These are phyloP conservation scores for Boletus reticuloceps DNA, from an alignment of 768 basidiomycete species.

Conservation along the genomic window DNA sequence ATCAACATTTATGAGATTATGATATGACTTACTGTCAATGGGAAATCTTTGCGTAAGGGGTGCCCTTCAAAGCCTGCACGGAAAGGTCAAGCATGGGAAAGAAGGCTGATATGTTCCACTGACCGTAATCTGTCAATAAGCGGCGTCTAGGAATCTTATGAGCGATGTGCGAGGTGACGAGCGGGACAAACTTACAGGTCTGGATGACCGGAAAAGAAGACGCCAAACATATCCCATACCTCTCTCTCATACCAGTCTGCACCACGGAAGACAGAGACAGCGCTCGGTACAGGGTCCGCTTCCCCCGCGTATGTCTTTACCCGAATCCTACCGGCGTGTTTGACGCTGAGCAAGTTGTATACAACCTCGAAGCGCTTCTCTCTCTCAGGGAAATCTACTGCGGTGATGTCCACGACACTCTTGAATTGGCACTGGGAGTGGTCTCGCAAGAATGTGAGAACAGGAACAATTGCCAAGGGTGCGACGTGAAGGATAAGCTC, in stretches of 20 bases:
- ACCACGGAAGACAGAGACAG: conserved; percentile 74
- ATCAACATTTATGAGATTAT: background rate
- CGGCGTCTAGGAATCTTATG: conserved; percentile 61
- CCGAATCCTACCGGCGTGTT: conserved; percentile 78
- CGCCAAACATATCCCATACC: conserved; percentile 96
- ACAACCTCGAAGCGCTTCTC: conserved; percentile 95
- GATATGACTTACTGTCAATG: conserved; percentile 69
- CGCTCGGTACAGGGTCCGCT: conserved; percentile 86
- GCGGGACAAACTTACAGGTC: conserved; percentile 68
- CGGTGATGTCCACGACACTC: conserved; percentile 87
- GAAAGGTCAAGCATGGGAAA: background rate
- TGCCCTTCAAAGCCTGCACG: conserved; percentile 89
- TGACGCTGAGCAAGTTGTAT: conserved; percentile 87
- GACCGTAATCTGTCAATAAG: conserved; percentile 97
- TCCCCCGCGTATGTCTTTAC: conserved; percentile 98
- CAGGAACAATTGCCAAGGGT: conserved; percentile 78
- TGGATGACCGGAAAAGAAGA: conserved; percentile 95
- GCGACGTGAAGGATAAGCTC: conserved; percentile 88
- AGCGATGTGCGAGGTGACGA: conserved; percentile 9
- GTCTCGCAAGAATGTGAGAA: conserved; percentile 90
- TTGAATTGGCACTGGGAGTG: conserved; percentile 97
- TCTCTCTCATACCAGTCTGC: conserved; percentile 99
- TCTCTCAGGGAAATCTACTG: conserved; percentile 92
- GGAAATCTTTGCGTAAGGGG: conserved; percentile 97
- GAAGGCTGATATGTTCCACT: conserved; percentile 2